Evolutionary conservation across 345 rosid species (phyloP), one percentile per base, ranked within the genome.

Genomic region (Camelina sativa): DNA sequence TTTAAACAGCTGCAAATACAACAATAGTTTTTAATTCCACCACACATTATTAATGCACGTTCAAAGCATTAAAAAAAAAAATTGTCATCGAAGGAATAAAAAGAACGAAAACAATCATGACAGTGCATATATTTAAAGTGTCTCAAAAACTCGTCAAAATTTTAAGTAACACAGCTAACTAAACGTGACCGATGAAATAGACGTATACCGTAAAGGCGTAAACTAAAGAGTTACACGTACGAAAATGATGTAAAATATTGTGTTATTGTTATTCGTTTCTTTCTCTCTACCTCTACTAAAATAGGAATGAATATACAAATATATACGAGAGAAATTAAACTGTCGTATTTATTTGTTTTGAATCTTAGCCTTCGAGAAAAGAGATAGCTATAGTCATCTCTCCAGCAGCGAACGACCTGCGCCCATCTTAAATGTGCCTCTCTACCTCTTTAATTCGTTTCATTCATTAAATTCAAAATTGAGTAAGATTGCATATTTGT

Each of bases 1-100:
- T 56, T 9, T 11, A 54, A 62, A 20, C 2, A 37, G 10, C 19
- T 17, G 46, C 13, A 40, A 58, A 66, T 38, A 75, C 30, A 76
- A 35, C 30, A 19, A 62, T 35, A 11, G 4, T 66, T 50, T 67
- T 67, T 28, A 59, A 59, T 41, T 52, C 51, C 16, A 61, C 12
- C 56, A 17, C 47, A 54, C 79, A 69, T 76, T 69, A 76, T 62
- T 22, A 76, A 61, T 76, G 75, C 79, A 76, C 79, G 79, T 76
- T 76, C 74, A 56, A 62, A 69, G 79, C 79, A 69, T 34, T 7
- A 0, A 37, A 37, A 37, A 37, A 35, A 35, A 35, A 34, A 7
- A 46, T 25, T 9, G 79, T 30, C 74, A 68, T 76, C 79, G 79
- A 68, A 76, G 74, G 69, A 63, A 70, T 70, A 55, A 69, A 76